Evolutionary conservation across 2,329 filamentous ascomycete species (phyloP), one percentile per base, ranked within the genome.

Genomic region (Cordyceps sp.): DNA sequence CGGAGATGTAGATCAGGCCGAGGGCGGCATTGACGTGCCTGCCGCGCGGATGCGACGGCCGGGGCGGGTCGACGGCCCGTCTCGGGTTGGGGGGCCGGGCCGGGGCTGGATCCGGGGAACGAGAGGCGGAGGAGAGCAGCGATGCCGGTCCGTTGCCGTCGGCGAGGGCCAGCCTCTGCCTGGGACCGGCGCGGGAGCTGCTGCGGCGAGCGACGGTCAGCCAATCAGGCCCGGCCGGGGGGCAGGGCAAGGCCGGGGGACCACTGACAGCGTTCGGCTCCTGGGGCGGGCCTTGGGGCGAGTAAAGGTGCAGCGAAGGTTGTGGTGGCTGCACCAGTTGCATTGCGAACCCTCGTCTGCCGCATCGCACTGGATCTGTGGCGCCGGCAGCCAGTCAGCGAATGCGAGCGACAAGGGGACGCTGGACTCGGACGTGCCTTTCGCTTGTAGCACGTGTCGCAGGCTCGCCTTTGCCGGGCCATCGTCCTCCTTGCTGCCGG

Each of bases 281-380:
- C 5, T 26, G 25, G 5, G 10, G 25, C 13, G 25, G 25, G 8
- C 19, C 15, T 37, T 35, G 9, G 32, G 36, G 6, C 40, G 39
- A 25, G 36, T 24, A 41, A 64, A 66, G 7, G 59, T 65, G 44
- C 64, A 68, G 14, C 52, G 42, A 15, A 61, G 49, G 33, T 53
- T 46, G 38, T 65, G 62, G 42, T 65, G 59, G 31, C 49, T 52
- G 41, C 62, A 66, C 61, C 62, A 66, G 42, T 66, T 59, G 45
- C 62, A 66, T 30, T 53, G 49, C 4, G 28, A 22, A 23, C 35
- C 37, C 4, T 58, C 55, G 9, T 49, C 36, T 13, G 49, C 50
- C 3, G 49, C 51, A 40, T 63, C 62, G 38, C 64, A 68, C 51
- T 66, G 63, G 36, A 67, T 67, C 61, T 64, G 33, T 13, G 16